Percentiles rank a stretch among this genome's conserved stretches.
Evolutionary conservation across 306 rosid species (phyloP).

Genomic region (Glycine tomentella): DNA sequence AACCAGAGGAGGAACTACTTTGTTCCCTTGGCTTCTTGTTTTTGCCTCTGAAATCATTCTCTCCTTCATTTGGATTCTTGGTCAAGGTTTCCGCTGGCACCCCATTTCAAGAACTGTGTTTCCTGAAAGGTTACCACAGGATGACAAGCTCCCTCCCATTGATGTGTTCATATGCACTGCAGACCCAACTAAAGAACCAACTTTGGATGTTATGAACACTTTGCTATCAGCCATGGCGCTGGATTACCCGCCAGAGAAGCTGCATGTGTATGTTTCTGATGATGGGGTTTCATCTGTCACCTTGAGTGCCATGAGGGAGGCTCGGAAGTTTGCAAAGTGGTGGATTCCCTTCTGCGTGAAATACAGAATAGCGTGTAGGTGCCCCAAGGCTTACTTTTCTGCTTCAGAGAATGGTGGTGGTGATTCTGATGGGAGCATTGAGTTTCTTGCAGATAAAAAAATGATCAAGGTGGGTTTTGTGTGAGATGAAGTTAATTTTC

Average conservation of each 20-base stretch:
- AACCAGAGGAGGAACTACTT: slow-evolving; percentile 22
- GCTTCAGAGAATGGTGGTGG: slow-evolving; percentile 30
- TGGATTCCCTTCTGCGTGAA: slow-evolving; percentile 77
- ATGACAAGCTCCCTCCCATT: slow-evolving; percentile 62
- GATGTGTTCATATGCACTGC: slow-evolving; percentile 80
- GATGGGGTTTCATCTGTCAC: slow-evolving; percentile 70
- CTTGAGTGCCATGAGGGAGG: slow-evolving; percentile 56
- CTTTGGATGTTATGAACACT: slow-evolving; percentile 73
- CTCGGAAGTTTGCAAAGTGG: slow-evolving; percentile 61
- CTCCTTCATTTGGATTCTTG: slow-evolving; percentile 69
- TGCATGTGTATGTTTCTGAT: slow-evolving; percentile 76
- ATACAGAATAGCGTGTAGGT: slow-evolving; percentile 53
- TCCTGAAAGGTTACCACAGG: slow-evolving; percentile 64
- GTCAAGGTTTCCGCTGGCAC: slow-evolving; percentile 64
- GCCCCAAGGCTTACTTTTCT: slow-evolving; percentile 73
- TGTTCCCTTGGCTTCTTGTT: slow-evolving; percentile 61
- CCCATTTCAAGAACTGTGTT: slow-evolving; percentile 62
- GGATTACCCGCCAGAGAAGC: slow-evolving; percentile 74
- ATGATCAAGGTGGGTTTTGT: slow-evolving; percentile 49
- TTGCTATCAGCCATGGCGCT: slow-evolving; percentile 78
- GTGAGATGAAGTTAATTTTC: not conserved
- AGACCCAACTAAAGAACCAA: slow-evolving; percentile 76
- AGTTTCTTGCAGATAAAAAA: slow-evolving; percentile 48
- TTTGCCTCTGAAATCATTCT: slow-evolving; percentile 68
- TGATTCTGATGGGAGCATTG: slow-evolving; percentile 39